Evolutionary conservation across 2,329 filamentous ascomycete species (phyloP).

Genomic region (Botryotinia globosa): DNA sequence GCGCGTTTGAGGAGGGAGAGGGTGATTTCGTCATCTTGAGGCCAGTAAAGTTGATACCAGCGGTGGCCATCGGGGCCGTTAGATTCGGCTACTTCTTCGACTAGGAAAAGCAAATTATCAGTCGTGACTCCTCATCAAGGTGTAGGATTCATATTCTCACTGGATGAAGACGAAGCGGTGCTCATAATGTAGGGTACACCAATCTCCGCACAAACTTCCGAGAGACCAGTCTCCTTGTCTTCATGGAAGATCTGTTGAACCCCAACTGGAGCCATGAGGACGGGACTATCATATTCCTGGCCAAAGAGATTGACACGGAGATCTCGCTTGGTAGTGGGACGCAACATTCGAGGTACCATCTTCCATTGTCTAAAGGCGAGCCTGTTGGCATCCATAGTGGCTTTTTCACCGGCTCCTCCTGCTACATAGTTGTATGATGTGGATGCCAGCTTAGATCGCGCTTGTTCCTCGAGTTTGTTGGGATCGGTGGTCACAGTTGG

Average conservation of each 20-base stretch:
- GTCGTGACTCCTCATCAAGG: not conserved
- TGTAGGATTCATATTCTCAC: not conserved
- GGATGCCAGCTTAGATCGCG: conserved; percentile 46
- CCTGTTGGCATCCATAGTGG: conserved; percentile 62
- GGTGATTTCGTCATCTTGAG: conserved; percentile 62
- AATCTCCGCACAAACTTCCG: conserved; percentile 58
- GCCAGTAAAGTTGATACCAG: conserved; percentile 79
- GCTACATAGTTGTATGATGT: conserved; percentile 58
- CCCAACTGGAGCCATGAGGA: conserved; percentile 66
- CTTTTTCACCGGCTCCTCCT: conserved; percentile 59
- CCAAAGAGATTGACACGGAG: conserved; percentile 49
- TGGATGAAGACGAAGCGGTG: conserved; percentile 51
- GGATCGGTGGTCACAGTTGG: conserved; percentile 59
- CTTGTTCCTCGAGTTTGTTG: conserved; percentile 54
- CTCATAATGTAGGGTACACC: conserved; percentile 65
- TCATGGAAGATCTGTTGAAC: conserved; percentile 66
- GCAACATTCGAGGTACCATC: conserved; percentile 58
- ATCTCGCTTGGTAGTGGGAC: conserved; percentile 39
- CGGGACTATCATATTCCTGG: conserved; percentile 46
- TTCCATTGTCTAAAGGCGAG: conserved; percentile 63
- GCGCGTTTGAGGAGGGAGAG: conserved; percentile 60
- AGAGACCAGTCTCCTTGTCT: conserved; percentile 62
- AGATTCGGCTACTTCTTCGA: conserved; percentile 63
- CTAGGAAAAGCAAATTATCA: conserved; percentile 44
- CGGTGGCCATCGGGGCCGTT: conserved; percentile 52